Evolutionary conservation across 2,329 filamentous ascomycete species (phyloP).

Genomic region (Apiospora kogelbergensis): DNA sequence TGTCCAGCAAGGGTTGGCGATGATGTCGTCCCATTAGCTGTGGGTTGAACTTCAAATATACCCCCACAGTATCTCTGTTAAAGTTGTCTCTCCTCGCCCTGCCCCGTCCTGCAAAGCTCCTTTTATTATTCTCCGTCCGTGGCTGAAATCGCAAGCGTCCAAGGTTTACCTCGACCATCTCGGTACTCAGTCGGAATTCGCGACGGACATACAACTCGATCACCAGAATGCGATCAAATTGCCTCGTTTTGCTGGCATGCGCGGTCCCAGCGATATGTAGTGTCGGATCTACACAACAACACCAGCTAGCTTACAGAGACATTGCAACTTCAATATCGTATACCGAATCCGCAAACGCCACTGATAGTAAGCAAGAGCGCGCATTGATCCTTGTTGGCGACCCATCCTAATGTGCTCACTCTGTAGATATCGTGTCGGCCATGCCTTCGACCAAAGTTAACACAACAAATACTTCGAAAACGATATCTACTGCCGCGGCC

Average conservation of each 20-base stretch:
- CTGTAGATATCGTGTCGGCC: neutral
- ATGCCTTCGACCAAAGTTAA: slow-evolving; percentile 9
- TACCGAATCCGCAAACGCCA: slow-evolving; percentile 12
- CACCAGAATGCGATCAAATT: slow-evolving; percentile 12
- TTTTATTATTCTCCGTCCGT: neutral
- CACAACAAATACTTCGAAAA: neutral
- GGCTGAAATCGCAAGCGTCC: neutral
- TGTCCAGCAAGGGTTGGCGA: slow-evolving; percentile 3
- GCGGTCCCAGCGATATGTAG: neutral
- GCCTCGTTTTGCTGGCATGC: slow-evolving; percentile 9
- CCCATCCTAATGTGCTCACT: neutral
- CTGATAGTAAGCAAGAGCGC: slow-evolving; percentile 7
- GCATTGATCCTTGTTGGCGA: neutral
- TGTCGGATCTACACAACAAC: slow-evolving; percentile 7
- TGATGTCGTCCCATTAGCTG: slow-evolving; percentile 9
- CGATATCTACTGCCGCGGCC: slow-evolving; percentile 11
- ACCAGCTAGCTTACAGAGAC: slow-evolving; percentile 8
- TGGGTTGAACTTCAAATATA: neutral
- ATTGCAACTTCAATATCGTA: slow-evolving; percentile 11
- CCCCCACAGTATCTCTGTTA: slow-evolving; percentile 7
- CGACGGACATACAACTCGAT: neutral
- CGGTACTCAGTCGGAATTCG: neutral
- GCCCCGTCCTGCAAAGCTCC: neutral
- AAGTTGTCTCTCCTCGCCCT: neutral
- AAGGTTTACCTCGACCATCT: neutral